Conservation (phyloP, 2,329 filamentous ascomycete species). For the Dactylellina leptospora region DNA sequence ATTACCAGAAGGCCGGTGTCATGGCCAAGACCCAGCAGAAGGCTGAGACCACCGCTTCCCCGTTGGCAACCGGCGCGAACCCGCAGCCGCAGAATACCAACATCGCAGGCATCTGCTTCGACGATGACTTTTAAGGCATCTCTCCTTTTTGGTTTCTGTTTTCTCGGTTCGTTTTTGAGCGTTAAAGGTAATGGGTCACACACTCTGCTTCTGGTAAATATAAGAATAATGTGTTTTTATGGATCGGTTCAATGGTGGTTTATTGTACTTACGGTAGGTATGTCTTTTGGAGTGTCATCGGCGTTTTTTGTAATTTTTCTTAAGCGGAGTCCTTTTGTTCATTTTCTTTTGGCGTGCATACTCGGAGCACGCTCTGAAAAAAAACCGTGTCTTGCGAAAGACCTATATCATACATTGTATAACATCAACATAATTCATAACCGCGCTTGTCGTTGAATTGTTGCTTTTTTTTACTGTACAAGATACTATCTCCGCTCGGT, state of each 20-base stretch:
- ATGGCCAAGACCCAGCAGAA: constrained; percentile 91
- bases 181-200: constrained; percentile 27
- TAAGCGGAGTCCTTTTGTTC: constrained; percentile 1
- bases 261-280: constrained; percentile 30
- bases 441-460: not conserved
- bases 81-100: constrained; percentile 68
- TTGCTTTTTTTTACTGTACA: not conserved
- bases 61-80: constrained; percentile 63
- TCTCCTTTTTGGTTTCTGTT: not conserved
- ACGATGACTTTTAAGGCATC: constrained; percentile 86
- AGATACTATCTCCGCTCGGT: not conserved
- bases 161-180: constrained; percentile 22
- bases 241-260: constrained; percentile 26
- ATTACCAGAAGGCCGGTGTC: constrained; percentile 99
- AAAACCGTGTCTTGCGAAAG: not conserved
- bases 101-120: constrained; percentile 86
- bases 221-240: constrained; percentile 25
- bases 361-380: not conserved
- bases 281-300: constrained; percentile 42
- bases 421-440: constrained; percentile 2
- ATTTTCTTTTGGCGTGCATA: constrained; percentile 1
- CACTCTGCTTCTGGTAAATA: constrained; percentile 15
- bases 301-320: constrained; percentile 28
- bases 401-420: not conserved
- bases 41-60: constrained; percentile 61